These are phyloP conservation scores for Aspergillus pseudonomiae DNA, from an alignment of 2,329 filamentous ascomycete genomes.

Conservation along the genomic window DNA sequence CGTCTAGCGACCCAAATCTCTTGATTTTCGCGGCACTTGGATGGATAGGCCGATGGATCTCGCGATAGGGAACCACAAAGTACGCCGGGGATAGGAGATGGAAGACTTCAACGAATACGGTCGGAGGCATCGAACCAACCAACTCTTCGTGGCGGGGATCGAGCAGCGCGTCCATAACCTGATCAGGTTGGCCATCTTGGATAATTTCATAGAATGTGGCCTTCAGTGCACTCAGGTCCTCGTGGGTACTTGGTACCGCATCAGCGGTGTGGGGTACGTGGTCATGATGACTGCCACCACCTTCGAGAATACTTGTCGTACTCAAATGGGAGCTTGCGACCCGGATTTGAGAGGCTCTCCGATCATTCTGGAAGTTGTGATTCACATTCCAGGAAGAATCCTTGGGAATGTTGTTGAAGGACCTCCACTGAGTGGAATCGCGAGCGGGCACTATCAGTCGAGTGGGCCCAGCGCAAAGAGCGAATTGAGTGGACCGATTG, in stretches of 20 bases:
- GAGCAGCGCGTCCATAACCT: slow-evolving; percentile 40
- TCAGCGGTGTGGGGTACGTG: not conserved
- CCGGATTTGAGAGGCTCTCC: not conserved
- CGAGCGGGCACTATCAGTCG: slow-evolving; percentile 8
- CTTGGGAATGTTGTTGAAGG: not conserved
- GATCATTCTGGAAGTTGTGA: not conserved
- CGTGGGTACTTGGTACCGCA: not conserved
- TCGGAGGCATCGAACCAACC: slow-evolving; percentile 51
- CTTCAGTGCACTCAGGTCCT: slow-evolving; percentile 6
- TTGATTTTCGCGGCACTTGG: slow-evolving; percentile 48
- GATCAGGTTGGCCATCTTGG: slow-evolving; percentile 43
- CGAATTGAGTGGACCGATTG: slow-evolving; percentile 17
- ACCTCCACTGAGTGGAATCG: slow-evolving; percentile 12
- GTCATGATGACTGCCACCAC: not conserved
- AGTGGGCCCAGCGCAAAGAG: slow-evolving; percentile 14
- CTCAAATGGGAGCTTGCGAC: not conserved
- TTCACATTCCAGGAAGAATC: not conserved
- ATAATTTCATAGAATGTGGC: slow-evolving; percentile 32
- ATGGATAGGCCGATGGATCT: slow-evolving; percentile 55
- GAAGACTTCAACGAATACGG: slow-evolving; percentile 66
- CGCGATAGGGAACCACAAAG: slow-evolving; percentile 51
- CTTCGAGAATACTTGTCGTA: slow-evolving; percentile 6
- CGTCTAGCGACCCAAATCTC: slow-evolving; percentile 41
- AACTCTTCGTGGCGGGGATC: slow-evolving; percentile 33
- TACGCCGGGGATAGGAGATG: slow-evolving; percentile 62